A percentile compares a stretch with the other conserved stretches of the same genome.
Evolutionary conservation across 192 early-diverging fungal genomes (phyloP).

Genomic region (Entomortierella chlamydospora): DNA sequence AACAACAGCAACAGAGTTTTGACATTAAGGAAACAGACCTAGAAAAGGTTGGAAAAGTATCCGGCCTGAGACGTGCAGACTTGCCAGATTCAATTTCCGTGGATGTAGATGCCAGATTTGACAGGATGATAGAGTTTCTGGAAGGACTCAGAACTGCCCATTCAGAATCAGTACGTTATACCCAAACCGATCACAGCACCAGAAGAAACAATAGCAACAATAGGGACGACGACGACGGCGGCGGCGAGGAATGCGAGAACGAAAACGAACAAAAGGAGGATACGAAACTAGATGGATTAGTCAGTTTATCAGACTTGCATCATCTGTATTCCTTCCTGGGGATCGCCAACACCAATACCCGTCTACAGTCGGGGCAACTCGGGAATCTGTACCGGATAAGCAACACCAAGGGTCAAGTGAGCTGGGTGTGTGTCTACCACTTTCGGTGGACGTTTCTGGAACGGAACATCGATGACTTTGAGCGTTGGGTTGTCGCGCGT

Average conservation of each 20-base stretch:
- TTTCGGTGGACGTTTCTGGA: conserved; percentile 55
- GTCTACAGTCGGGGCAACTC: conserved; percentile 32
- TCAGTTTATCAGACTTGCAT: conserved; percentile 30
- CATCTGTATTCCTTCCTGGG: conserved; percentile 45
- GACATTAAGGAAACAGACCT: neutral
- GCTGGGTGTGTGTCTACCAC: conserved; percentile 49
- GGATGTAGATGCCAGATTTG: conserved; percentile 21
- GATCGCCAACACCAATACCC: conserved; percentile 9
- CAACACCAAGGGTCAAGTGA: conserved; percentile 35
- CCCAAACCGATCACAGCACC: neutral
- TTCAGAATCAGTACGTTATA: neutral
- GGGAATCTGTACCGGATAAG: conserved; percentile 45
- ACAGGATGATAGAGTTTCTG: conserved; percentile 37
- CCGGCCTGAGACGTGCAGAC: conserved; percentile 18
- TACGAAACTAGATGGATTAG: conserved; percentile 19
- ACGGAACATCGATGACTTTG: conserved; percentile 49
- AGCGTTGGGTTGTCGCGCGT: conserved; percentile 38
- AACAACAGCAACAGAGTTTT: conserved; percentile 1
- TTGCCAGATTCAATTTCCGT: conserved; percentile 32
- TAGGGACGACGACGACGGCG: no score
- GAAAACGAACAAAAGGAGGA: neutral
- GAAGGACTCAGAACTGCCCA: neutral
- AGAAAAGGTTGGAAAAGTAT: conserved; percentile 16
- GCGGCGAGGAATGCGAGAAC: neutral
- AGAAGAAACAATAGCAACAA: no score